Conservation (phyloP, 805 yeast genomes). For the Metschnikowia vanudenii region DNA sequence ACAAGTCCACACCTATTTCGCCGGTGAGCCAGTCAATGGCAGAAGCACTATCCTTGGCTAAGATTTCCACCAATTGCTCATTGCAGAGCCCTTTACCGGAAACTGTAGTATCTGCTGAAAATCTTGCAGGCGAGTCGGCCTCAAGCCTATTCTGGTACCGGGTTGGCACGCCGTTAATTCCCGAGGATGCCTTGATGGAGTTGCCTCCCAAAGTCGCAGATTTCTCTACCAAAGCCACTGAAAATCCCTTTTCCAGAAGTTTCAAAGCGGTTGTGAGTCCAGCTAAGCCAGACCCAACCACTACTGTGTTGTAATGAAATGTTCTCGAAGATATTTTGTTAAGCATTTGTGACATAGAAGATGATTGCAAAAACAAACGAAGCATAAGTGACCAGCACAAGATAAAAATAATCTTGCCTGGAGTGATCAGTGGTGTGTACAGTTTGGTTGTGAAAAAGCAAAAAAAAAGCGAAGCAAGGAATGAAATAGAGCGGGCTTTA, state of each 20-base stretch:
- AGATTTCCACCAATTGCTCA: conserved; percentile 24
- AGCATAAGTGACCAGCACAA: conserved; percentile 8
- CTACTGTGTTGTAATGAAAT: conserved; percentile 23
- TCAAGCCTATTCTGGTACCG: conserved; percentile 22
- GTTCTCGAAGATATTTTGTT: conserved; percentile 3
- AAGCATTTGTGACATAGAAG: not conserved
- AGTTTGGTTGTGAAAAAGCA: not conserved
- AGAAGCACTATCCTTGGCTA: conserved; percentile 27
- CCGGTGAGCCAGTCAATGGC: conserved; percentile 36
- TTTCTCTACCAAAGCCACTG: conserved; percentile 51
- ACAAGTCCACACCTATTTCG: conserved; percentile 28
- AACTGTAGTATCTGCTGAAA: conserved; percentile 29
- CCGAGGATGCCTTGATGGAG: conserved; percentile 60
- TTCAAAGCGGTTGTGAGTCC: conserved; percentile 48
- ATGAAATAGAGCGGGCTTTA: no score
- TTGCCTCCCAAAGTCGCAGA: conserved; percentile 53
- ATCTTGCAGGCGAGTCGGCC: conserved; percentile 28
- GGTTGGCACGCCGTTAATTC: conserved; percentile 49
- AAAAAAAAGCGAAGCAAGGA: not conserved
- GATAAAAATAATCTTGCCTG: conserved; percentile 5
- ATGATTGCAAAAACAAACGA: conserved; percentile 4
- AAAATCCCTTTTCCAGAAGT: conserved; percentile 34
- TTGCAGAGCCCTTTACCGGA: conserved; percentile 35
- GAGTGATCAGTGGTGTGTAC: not conserved
- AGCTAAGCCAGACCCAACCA: conserved; percentile 58